Percentiles rank a stretch among this genome's conserved stretches.
Conservation (phyloP, 139 green algal genomes). For the Chlorella ohadii region DNA sequence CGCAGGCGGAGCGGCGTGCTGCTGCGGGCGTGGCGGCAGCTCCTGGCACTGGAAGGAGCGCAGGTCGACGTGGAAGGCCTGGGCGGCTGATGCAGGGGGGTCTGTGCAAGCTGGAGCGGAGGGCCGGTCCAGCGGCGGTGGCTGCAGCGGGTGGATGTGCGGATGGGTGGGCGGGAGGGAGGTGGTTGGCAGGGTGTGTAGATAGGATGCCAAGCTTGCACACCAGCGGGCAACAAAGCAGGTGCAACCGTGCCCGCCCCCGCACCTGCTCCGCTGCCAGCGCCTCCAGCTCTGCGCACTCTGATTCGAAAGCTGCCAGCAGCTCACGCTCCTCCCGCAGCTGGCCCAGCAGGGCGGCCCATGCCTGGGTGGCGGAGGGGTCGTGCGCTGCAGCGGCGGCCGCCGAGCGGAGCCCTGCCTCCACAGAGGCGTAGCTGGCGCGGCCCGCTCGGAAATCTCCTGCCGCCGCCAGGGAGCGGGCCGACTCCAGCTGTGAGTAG, state of each 20-base stretch:
- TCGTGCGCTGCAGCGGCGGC: neutral
- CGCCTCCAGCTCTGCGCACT: slow-evolving; percentile 41
- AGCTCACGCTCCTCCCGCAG: slow-evolving; percentile 63
- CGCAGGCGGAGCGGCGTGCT: neutral
- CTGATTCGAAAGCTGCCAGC: slow-evolving; percentile 50
- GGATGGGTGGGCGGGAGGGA: too few relatives aligned
- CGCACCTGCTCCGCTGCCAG: neutral
- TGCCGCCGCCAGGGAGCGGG: neutral
- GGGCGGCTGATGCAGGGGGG: too few relatives aligned
- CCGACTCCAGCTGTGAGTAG: slow-evolving; percentile 17
- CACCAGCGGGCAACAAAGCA: too few relatives aligned
- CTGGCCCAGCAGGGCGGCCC: slow-evolving; percentile 46
- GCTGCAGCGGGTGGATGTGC: too few relatives aligned
- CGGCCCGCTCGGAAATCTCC: neutral
- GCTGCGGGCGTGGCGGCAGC: slow-evolving; percentile 3
- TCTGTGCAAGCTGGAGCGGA: too few relatives aligned
- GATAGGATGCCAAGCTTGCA: too few relatives aligned
- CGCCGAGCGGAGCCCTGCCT: neutral
- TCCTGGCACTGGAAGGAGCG: neutral
- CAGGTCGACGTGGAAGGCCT: slow-evolving; percentile 1
- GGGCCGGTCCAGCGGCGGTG: too few relatives aligned
- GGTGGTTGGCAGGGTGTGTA: too few relatives aligned
- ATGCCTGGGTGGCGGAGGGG: neutral
- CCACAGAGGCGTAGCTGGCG: neutral
- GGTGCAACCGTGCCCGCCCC: neutral